Base-by-base conservation (phyloP, 495 filamentous ascomycete genomes). In the Talaromyces wortmannii region DNA sequence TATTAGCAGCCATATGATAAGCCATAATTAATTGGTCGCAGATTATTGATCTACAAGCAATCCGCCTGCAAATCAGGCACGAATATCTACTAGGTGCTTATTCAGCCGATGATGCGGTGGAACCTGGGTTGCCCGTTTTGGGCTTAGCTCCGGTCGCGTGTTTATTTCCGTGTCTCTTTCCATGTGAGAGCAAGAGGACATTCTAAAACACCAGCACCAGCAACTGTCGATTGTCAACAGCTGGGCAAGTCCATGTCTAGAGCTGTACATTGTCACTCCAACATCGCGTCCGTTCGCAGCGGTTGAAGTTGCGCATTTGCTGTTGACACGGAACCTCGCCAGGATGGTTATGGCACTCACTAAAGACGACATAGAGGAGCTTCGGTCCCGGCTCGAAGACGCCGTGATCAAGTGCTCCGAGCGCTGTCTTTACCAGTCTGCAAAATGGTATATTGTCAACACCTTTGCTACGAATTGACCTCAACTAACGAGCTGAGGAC, bases 351-450 rank as follows among this genome's bases (percentile, higher is more conserved):
- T 56, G 45, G 57, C 64, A 31, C 65, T 76, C 43, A 72, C 66
- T 0, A 67, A 71, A 16, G 73, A 76, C 6, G 66, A 67, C 18
- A 65, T 76, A 50, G 67, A 66, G 47, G 72, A 81, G 55, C 69
- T 87, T 30, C 78, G 83, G 64, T 79, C 75, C 23, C 78, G 85
- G 7, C 78, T 97, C 45, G 89, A 95, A 64, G 84, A 88, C 55
- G 90, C 92, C 18, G 84, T 90, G 0, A 78, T 95, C 2, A 90
- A 91, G 63, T 97, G 91, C 75, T 94, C 90, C 0, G 95, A 99
- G 60, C 77, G 95, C 64, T 96, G 95, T 73, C 81, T 99, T 3
- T 97, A 96, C 67, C 91, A 97, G 59, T 91, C 91, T 13, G 85
- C 95, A 12, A 99, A 97, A 85, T 97, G 95, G 94, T 97, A 81